These are phyloP conservation scores for Diaporthe australafricana DNA, from an alignment of 2,329 filamentous ascomycete genomes.

Conservation along the genomic window DNA sequence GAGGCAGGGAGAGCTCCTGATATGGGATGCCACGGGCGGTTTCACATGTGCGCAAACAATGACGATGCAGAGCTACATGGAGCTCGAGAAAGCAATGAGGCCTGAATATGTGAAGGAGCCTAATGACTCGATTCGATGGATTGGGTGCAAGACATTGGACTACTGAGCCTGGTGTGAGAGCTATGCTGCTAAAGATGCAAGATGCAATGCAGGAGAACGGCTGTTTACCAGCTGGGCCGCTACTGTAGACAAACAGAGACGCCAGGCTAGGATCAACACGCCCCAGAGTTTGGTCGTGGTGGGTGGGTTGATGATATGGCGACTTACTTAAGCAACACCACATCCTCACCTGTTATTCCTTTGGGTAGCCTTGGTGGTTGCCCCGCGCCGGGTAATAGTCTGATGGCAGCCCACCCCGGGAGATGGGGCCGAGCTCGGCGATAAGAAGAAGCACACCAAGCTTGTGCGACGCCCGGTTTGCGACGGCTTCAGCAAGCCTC, in stretches of 20 bases:
- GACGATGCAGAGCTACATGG: slow-evolving; percentile 11
- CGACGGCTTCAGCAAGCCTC: slow-evolving; percentile 30
- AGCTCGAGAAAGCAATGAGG: slow-evolving; percentile 10
- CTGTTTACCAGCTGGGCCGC: slow-evolving; percentile 6
- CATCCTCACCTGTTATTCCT: not conserved
- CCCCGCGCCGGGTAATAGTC: slow-evolving; percentile 7
- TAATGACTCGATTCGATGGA: slow-evolving; percentile 20
- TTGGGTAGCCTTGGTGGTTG: not conserved
- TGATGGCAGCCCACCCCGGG: not conserved
- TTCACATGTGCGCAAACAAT: slow-evolving; percentile 34
- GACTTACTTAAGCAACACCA: slow-evolving; percentile 23
- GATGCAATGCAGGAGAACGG: slow-evolving; percentile 7
- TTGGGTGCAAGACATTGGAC: slow-evolving; percentile 19
- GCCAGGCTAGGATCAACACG: slow-evolving; percentile 26
- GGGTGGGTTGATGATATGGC: slow-evolving; percentile 2
- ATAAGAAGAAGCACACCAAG: slow-evolving; percentile 8
- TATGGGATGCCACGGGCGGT: not conserved
- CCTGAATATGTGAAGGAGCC: slow-evolving; percentile 24
- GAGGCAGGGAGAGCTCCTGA: slow-evolving; percentile 22
- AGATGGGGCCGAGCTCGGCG: slow-evolving; percentile 35
- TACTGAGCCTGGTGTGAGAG: not conserved
- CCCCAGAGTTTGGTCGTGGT: not conserved
- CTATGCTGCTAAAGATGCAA: slow-evolving; percentile 7
- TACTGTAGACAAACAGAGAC: slow-evolving; percentile 16
- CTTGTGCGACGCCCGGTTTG: slow-evolving; percentile 26